A percentile compares a stretch with the other conserved stretches of the same genome.
Evolutionary conservation across 176 grass and related monocot species (phyloP).

Genomic region (Poa annua): DNA sequence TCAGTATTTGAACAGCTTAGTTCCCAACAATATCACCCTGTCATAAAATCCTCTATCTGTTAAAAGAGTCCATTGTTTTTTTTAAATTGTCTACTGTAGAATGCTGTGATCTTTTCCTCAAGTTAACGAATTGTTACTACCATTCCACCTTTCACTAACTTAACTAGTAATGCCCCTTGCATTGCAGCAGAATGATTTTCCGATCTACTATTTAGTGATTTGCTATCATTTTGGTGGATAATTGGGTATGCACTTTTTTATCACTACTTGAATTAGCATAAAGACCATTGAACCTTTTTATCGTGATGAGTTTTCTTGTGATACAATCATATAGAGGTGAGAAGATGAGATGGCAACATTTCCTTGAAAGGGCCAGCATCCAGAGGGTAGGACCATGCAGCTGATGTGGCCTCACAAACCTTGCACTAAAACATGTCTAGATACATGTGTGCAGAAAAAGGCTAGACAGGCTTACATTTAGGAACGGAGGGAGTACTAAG

Average conservation of each 20-base stretch:
- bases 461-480: no score
- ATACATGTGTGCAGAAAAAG: no score
- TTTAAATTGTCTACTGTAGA: not conserved
- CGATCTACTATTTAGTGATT: no score
- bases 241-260: no score
- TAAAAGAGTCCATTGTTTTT: slow-evolving; percentile 15
- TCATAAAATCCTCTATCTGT: not conserved
- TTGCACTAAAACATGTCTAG: no score
- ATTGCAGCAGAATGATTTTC: not conserved
- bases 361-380: not conserved
- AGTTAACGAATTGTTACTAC: slow-evolving; percentile 19
- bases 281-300: no score
- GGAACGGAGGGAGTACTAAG: no score
- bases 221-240: no score
- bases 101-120: slow-evolving; percentile 6
- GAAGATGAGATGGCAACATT: no score
- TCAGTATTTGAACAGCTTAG: slow-evolving; percentile 17
- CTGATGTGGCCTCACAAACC: not conserved
- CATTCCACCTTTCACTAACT: not conserved
- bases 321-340: not conserved
- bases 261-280: no score
- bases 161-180: not conserved
- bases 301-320: not conserved
- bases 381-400: not conserved
- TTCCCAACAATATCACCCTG: slow-evolving; percentile 4